Evolutionary conservation across 2,329 filamentous ascomycete species (phyloP), one percentile per base, ranked within the genome.

Genomic region (Fusarium concolor): DNA sequence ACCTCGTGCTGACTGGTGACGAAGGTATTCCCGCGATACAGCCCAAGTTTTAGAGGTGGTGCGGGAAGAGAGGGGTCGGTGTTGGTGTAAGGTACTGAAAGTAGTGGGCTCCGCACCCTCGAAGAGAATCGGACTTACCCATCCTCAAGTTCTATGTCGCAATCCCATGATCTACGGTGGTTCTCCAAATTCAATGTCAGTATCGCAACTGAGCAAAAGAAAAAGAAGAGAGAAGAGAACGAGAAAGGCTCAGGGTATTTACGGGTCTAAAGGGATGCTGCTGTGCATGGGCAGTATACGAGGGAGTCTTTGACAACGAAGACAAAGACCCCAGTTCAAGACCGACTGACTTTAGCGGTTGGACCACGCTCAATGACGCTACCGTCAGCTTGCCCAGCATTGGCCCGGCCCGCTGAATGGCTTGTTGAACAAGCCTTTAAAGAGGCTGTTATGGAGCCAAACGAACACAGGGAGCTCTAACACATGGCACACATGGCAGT

Each of bases 81-180:
- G 54, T 60, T 58, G 53, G 53, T 60, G 28, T 60, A 55, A 58
- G 49, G 65, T 45, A 59, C 56, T 62, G 60, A 35, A 51, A 28
- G 35, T 29, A 56, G 63, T 50, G 67, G 65, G 68, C 60, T 12
- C 29, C 29, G 33, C 66, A 60, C 68, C 62, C 50, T 56, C 45
- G 29, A 47, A 70, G 61, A 61, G 58, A 52, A 47, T 64, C 43
- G 44, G 62, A 78, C 76, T 78, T 68, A 78, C 76, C 76, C 76
- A 78, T 78, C 74, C 63, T 78, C 70, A 75, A 72, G 71, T 75
- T 62, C 70, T 72, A 62, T 65, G 43, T 57, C 60, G 65, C 65
- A 76, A 66, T 74, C 76, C 73, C 76, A 78, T 78, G 74, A 70
- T 77, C 75, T 67, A 58, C 67, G 51, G 42, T 50, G 57, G 29